A percentile compares a stretch with the other conserved stretches of the same genome.
Evolutionary conservation across 768 basidiomycete species (phyloP).

Genomic region (Saitozyma sp.): DNA sequence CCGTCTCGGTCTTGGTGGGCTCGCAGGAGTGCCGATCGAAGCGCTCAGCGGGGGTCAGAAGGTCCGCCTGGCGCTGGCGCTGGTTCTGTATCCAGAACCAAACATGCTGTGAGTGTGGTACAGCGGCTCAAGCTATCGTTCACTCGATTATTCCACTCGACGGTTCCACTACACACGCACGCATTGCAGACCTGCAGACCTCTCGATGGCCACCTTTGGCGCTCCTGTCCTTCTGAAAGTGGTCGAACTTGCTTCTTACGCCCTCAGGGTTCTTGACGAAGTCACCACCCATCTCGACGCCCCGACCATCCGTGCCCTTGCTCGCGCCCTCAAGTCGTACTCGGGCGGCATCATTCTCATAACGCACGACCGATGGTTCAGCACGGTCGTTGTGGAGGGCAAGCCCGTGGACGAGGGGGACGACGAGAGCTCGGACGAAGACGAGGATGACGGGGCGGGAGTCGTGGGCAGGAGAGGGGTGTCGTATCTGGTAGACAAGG

Average conservation of each 20-base stretch:
- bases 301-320: conserved; percentile 62
- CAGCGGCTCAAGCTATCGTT: too few species aligned
- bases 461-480: conserved; percentile 8
- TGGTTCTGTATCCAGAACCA: conserved; percentile 61
- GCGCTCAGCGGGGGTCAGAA: conserved; percentile 33
- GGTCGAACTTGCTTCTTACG: neutral
- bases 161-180: too few species aligned
- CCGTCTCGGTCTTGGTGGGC: conserved; percentile 1
- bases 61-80: conserved; percentile 64
- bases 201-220: too few species aligned
- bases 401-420: conserved; percentile 12
- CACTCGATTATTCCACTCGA: too few species aligned
- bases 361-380: conserved; percentile 62
- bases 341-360: conserved; percentile 65
- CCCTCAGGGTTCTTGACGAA: conserved; percentile 56
- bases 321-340: conserved; percentile 59
- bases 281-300: conserved; percentile 70
- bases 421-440: neutral
- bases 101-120: conserved; percentile 55
- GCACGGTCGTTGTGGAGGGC: conserved; percentile 40
- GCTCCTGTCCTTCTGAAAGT: neutral
- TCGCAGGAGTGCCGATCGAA: neutral
- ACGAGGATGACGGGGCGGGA: conserved; percentile 29
- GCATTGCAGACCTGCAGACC: too few species aligned
- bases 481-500: conserved; percentile 38